A percentile compares a stretch with the other conserved stretches of the same genome.
These are phyloP conservation scores for Meira nashicola DNA, from an alignment of 1,284 basidiomycete genomes.

Conservation along the genomic window DNA sequence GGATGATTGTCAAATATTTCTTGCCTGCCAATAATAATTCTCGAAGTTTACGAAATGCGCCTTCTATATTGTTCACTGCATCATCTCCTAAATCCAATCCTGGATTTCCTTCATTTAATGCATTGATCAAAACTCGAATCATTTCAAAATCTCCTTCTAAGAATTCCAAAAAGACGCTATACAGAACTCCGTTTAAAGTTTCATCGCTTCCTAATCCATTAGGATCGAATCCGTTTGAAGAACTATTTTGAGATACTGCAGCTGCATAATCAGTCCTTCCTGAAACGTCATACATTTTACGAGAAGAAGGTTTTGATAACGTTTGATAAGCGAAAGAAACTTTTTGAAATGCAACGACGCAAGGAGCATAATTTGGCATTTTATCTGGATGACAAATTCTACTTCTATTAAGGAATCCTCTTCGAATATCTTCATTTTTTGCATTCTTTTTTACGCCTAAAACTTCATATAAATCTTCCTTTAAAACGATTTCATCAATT, in stretches of 20 bases:
- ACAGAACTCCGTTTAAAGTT: slow-evolving; percentile 68
- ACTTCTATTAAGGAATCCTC: slow-evolving; percentile 72
- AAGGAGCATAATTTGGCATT: slow-evolving; percentile 67
- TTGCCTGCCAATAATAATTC: slow-evolving; percentile 60
- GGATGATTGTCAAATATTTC: slow-evolving; percentile 69
- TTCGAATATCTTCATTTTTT: slow-evolving; percentile 64
- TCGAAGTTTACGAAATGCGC: slow-evolving; percentile 49
- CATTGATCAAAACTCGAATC: slow-evolving; percentile 68
- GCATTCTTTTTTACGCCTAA: slow-evolving; percentile 62
- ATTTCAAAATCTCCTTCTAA: slow-evolving; percentile 76
- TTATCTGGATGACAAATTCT: slow-evolving; percentile 79
- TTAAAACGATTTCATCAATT: slow-evolving; percentile 13
- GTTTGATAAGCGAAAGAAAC: slow-evolving; percentile 76
- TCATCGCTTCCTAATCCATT: slow-evolving; percentile 58
- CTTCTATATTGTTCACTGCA: slow-evolving; percentile 53
- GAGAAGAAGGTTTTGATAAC: slow-evolving; percentile 67
- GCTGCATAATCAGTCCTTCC: slow-evolving; percentile 32
- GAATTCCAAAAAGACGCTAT: slow-evolving; percentile 73
- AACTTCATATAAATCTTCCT: slow-evolving; percentile 65
- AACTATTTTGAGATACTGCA: slow-evolving; percentile 22
- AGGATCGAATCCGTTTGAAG: slow-evolving; percentile 4
- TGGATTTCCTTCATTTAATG: slow-evolving; percentile 50
- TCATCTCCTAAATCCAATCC: slow-evolving; percentile 51
- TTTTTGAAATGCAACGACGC: slow-evolving; percentile 77
- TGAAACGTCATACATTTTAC: slow-evolving; percentile 65